Evolutionary conservation across 2,329 filamentous ascomycete genomes (phyloP).

Genomic region (Clonostachys rhizophaga): DNA sequence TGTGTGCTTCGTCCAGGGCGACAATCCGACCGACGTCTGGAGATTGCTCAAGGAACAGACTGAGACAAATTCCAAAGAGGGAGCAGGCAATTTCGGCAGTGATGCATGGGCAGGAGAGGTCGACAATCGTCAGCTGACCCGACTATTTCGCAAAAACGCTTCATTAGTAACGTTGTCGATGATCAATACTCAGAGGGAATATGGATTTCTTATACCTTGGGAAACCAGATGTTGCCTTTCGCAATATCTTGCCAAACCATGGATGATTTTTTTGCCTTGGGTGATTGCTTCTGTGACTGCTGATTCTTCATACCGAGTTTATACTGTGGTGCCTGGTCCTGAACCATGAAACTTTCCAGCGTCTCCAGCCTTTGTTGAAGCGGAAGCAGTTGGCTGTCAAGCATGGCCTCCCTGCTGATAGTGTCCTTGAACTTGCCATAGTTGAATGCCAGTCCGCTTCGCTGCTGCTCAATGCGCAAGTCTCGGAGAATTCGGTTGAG

Average conservation of each 20-base stretch:
- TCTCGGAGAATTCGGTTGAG: conserved; percentile 51
- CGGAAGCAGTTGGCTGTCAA: conserved; percentile 42
- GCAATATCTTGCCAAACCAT: neutral
- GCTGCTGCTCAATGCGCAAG: conserved; percentile 42
- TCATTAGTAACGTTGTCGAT: neutral
- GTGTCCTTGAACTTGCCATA: conserved; percentile 41
- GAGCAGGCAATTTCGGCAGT: conserved; percentile 62
- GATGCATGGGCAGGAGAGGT: conserved; percentile 70
- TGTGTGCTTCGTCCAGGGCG: conserved; percentile 75
- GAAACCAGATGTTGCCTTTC: conserved; percentile 8
- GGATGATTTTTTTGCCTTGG: neutral
- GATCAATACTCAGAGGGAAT: too few relatives aligned
- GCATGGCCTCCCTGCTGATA: conserved; percentile 27
- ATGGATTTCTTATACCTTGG: conserved; percentile 7
- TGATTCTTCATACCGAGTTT: neutral
- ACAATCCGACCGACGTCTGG: conserved; percentile 50
- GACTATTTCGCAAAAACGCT: conserved; percentile 4
- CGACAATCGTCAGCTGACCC: conserved; percentile 41
- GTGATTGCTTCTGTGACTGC: neutral
- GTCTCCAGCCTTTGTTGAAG: conserved; percentile 35
- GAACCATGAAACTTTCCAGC: conserved; percentile 51
- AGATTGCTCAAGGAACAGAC: conserved; percentile 55
- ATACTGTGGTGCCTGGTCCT: conserved; percentile 7
- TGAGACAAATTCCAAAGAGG: conserved; percentile 68
- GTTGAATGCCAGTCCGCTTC: conserved; percentile 28